Evolutionary conservation across 306 rosid genomes (phyloP).

Genomic region (Prunus mongolica): DNA sequence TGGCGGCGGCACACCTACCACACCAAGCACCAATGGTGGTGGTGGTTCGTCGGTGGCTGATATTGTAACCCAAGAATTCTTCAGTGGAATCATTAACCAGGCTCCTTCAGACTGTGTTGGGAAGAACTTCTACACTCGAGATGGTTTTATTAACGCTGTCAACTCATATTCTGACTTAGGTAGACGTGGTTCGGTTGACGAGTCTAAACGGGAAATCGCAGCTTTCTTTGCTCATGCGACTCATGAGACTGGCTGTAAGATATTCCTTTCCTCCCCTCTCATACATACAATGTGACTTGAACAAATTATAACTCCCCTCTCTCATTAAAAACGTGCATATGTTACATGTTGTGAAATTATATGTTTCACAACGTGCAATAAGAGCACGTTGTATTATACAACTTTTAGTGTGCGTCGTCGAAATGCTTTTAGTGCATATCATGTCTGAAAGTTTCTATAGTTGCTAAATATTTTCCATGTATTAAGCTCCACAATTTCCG

Average conservation of each 20-base stretch:
- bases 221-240: neutral
- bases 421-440: no score
- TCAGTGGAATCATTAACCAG: neutral
- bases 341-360: no score
- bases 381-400: no score
- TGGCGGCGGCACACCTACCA: neutral
- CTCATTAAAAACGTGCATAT: no score
- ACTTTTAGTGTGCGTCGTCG: no score
- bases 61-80: neutral
- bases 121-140: neutral
- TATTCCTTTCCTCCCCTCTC: neutral
- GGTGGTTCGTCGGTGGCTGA: neutral
- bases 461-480: no score
- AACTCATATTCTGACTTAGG: neutral
- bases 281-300: neutral
- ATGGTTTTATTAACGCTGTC: neutral
- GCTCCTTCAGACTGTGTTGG: neutral
- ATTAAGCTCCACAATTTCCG: no score
- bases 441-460: no score
- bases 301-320: no score
- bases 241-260: neutral
- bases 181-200: neutral
- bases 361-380: no score
- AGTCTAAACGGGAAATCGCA: neutral
- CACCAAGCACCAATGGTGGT: neutral